Evolutionary conservation across 2,329 filamentous ascomycete genomes (phyloP).

Genomic region (Rachicladosporium sp.): DNA sequence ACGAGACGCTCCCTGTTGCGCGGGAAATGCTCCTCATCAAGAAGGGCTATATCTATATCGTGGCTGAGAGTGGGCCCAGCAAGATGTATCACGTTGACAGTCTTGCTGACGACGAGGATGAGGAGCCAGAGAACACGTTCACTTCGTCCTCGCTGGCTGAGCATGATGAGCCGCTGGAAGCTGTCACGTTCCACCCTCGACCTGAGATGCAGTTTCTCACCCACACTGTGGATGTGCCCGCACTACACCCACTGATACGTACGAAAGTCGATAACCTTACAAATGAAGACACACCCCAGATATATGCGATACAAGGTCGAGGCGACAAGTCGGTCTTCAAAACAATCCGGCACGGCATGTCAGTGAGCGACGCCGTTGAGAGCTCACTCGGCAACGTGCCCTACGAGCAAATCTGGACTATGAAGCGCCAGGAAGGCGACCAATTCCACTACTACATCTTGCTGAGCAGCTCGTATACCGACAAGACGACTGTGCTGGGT

Average conservation of each 20-base stretch:
- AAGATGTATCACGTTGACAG: slow-evolving; percentile 97
- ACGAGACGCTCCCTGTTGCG: slow-evolving; percentile 86
- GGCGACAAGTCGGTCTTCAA: slow-evolving; percentile 83
- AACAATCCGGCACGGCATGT: slow-evolving; percentile 81
- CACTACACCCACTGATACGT: slow-evolving; percentile 78
- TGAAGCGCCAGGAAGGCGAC: slow-evolving; percentile 69
- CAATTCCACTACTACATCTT: slow-evolving; percentile 90
- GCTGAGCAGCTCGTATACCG: slow-evolving; percentile 40
- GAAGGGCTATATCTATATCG: slow-evolving; percentile 87
- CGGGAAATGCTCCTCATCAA: slow-evolving; percentile 84
- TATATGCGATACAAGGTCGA: slow-evolving; percentile 83
- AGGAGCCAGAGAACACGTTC: slow-evolving; percentile 46
- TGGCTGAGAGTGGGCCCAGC: slow-evolving; percentile 84
- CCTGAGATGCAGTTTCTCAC: slow-evolving; percentile 67
- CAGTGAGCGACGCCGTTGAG: slow-evolving; percentile 58
- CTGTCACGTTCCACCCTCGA: slow-evolving; percentile 76
- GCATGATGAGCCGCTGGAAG: slow-evolving; percentile 56
- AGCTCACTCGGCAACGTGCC: slow-evolving; percentile 19
- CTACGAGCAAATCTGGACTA: slow-evolving; percentile 64
- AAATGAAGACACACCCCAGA: slow-evolving; percentile 88
- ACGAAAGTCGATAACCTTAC: slow-evolving; percentile 86
- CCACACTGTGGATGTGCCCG: slow-evolving; percentile 40
- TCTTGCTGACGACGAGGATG: slow-evolving; percentile 86
- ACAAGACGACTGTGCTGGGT: slow-evolving; percentile 70
- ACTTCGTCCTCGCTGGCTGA: slow-evolving; percentile 58